Percentiles rank a stretch among this genome's conserved stretches.
These are phyloP conservation scores for Cyberlindnera subsufficiens DNA, from an alignment of 805 yeast genomes.

Conservation along the genomic window DNA sequence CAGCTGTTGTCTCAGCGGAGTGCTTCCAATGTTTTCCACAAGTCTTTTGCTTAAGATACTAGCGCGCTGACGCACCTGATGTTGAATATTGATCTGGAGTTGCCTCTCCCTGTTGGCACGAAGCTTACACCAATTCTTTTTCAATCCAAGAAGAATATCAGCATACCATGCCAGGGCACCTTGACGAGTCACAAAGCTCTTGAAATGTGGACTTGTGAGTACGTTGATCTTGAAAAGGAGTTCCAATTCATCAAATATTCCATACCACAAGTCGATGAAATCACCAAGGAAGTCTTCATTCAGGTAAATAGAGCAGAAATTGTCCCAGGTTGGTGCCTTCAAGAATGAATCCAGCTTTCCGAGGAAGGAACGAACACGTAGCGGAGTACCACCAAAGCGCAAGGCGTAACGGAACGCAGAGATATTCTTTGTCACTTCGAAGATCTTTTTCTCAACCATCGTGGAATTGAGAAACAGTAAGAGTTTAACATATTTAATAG, in stretches of 20 bases:
- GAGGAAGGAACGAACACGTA: conserved; percentile 34
- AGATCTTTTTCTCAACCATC: conserved; percentile 28
- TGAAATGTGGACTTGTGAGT: conserved; percentile 31
- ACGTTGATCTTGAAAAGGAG: conserved; percentile 51
- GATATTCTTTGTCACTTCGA: conserved; percentile 41
- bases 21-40: conserved; percentile 18
- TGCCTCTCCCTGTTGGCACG: conserved; percentile 41
- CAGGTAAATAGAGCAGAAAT: conserved; percentile 28
- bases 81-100: conserved; percentile 47
- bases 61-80: conserved; percentile 56
- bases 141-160: conserved; percentile 53
- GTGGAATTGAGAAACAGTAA: conserved; percentile 25
- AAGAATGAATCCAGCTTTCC: conserved; percentile 15
- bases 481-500: conserved; percentile 20
- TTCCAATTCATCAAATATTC: conserved; percentile 57
- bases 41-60: conserved; percentile 36
- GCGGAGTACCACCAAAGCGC: conserved; percentile 68
- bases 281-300: conserved; percentile 46
- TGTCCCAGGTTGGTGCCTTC: conserved; percentile 8
- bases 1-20: conserved; percentile 26
- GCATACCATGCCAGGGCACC: conserved; percentile 67
- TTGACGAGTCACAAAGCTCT: conserved; percentile 42
- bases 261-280: conserved; percentile 52
- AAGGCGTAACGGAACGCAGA: conserved; percentile 59
- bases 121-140: conserved; percentile 42